Conservation (phyloP, 179 eudicot genomes). For the Drosera spatulata region DNA sequence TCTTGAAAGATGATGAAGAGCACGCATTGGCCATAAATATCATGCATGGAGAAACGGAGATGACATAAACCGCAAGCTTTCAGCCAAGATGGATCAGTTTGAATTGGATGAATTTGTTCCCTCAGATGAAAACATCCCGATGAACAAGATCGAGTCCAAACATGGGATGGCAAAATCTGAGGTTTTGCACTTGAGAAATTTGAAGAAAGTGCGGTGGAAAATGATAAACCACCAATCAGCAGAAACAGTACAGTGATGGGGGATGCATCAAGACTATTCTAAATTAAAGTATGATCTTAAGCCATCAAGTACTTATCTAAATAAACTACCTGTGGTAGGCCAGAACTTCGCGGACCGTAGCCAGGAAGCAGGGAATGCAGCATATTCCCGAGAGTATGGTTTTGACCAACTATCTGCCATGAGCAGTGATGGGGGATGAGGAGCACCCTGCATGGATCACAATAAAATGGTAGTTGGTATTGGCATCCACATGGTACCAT, state of each 20-base stretch:
- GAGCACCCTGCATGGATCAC: constrained; percentile 61
- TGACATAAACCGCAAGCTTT: too few relatives aligned
- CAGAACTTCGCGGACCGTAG: constrained; percentile 83
- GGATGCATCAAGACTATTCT: not conserved
- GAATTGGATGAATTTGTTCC: too few relatives aligned
- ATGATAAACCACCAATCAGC: not conserved
- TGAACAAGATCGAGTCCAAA: too few relatives aligned
- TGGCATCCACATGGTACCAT: too few relatives aligned
- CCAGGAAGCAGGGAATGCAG: constrained; percentile 95
- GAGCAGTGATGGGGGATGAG: constrained; percentile 87
- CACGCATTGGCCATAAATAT: too few relatives aligned
- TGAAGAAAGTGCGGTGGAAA: not conserved
- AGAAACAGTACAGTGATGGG: not conserved
- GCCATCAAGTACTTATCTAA: too few relatives aligned
- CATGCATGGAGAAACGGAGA: too few relatives aligned
- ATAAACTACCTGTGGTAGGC: constrained; percentile 73
- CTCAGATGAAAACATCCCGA: too few relatives aligned
- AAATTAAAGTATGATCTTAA: too few relatives aligned
- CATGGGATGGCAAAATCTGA: too few relatives aligned
- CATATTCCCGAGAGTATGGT: constrained; percentile 88
- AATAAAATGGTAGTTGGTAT: not conserved
- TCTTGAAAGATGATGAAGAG: too few relatives aligned
- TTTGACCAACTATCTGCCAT: constrained; percentile 90
- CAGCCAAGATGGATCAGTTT: too few relatives aligned
- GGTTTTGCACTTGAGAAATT: not conserved